phyloP scores from a whole-genome alignment of 768 basidiomycete genomes.

The Termitomyces sp. region DNA sequence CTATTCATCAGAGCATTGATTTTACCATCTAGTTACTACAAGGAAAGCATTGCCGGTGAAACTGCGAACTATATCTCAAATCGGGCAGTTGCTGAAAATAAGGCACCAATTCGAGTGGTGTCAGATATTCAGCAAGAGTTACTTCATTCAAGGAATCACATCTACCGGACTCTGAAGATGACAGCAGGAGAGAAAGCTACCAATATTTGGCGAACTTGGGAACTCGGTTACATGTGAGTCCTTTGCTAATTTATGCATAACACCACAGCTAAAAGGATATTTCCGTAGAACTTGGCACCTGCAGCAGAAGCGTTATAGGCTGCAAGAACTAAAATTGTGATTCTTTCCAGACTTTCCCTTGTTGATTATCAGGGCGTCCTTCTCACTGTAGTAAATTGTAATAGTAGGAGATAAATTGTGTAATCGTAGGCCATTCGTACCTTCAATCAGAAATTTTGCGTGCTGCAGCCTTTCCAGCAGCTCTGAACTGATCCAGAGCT shows the following conservation, averaged over 20 bases:
- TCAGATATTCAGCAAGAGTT: conserved; percentile 13
- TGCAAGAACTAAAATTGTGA: not conserved
- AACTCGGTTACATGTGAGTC: conserved; percentile 13
- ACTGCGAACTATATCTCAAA: conserved; percentile 14
- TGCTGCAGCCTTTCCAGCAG: conserved; percentile 31
- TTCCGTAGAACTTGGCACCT: not conserved
- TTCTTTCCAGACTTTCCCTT: not conserved
- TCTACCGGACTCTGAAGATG: conserved; percentile 1
- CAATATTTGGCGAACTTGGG: conserved; percentile 8
- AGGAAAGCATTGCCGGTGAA: conserved; percentile 19
- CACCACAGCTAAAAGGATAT: not conserved
- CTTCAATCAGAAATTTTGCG: not conserved
- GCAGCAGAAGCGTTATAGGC: conserved; percentile 2
- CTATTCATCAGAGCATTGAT: not conserved
- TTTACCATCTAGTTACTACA: conserved; percentile 12
- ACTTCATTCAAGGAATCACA: not conserved
- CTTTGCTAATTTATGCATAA: not conserved
- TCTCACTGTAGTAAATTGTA: not conserved
- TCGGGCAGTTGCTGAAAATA: conserved; percentile 9
- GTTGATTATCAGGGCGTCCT: not conserved
- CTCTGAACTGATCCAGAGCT: conserved; percentile 48
- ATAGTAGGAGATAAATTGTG: not conserved
- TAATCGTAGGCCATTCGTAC: not conserved
- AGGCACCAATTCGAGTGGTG: conserved; percentile 3
- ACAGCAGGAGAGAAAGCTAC: not conserved